Evolutionary conservation across 805 yeast genomes (phyloP), one percentile per base, ranked within the genome.

Genomic region (Osmozyma mogii): DNA sequence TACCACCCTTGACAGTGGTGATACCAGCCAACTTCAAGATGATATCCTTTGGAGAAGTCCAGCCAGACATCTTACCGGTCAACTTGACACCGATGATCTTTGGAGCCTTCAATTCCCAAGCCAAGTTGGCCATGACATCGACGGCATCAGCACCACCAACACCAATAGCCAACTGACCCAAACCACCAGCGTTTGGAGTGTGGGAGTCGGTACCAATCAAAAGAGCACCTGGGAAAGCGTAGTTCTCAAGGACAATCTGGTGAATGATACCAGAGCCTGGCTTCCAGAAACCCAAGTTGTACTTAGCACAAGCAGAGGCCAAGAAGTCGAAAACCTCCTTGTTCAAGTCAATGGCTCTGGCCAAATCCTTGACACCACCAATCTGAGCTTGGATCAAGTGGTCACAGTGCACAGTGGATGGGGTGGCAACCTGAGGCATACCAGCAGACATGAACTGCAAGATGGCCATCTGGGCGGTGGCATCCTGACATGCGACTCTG

Each of bases 121-220:
- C 81, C 44, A 85, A 72, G 53, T 82, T 81, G 38, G 96, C 84
- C 78, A 88, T 75, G 38, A 85, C 96, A 59, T 88, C 97, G 46
- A 88, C 97, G 40, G 96, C 96, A 61, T 88, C 97, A 45, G 97
- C 97, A 74, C 97, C 97, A 72, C 96, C 97, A 46, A 89, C 96
- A 75, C 96, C 97, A 47, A 88, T 88, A 45, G 96, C 96, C 52
- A 88, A 75, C 67, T 84, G 94, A 68, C 96, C 96, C 53, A 88
- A 73, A 66, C 96, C 96, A 72, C 96, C 96, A 36, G 96, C 96
- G 61, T 88, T 88, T 38, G 96, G 96, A 48, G 96, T 88, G 66
- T 88, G 96, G 19, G 95, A 85, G 67, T 88, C 96, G 34, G 96
- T 88, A 70, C 96, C 96, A 46, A 88, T 76, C 70, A 88, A 80